Base-by-base conservation (phyloP, 2,329 filamentous ascomycete species). In the Colletotrichum lini region DNA sequence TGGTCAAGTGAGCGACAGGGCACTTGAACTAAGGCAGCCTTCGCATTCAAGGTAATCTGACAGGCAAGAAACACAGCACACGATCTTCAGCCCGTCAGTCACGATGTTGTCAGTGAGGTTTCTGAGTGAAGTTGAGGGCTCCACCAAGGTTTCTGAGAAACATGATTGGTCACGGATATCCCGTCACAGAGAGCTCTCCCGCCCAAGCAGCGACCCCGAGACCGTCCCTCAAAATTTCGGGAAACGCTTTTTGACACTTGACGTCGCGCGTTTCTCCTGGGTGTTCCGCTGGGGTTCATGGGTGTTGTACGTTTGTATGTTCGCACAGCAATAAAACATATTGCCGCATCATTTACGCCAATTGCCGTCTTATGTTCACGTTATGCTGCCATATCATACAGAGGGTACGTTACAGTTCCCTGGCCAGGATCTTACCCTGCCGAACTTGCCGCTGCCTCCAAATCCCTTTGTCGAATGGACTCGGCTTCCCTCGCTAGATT, bases 91-190 rank as follows among this genome's bases (percentile, higher is more conserved):
- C 54, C 42, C 8, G 21, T 49, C 12, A 35, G 63, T 47, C 26
- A 44, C 30, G 45, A 35, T 54, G 57, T 45, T 67, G 57, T 63
- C 45, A 59, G 65, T 71, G 68, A 67, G 26, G 52, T 71, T 53
- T 45, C 38, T 30, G 62, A 2, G 38, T 58, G 65, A 47, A 62
- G 64, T 68, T 58, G 26, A 21, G 26, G 23, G 23, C 52, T 21
- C 65, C 68, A 58, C 68, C 15, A 7, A 18, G 15, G 8, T 30
- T 8, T 42, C 13, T 9, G 26, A 40, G 65, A 45, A 47, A 40
- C 42, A 7, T 71, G 65, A 71, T 71, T 71, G 68, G 68, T 8
- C 58, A 53, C 9, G 13, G 52, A 62, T 23, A 21, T 23, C 16
- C 21, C 35, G 7, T 38, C 44, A 18, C 44, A 21, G 18, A 35